Evolutionary conservation across 768 basidiomycete species (phyloP), one percentile per base, ranked within the genome.

Genomic region (Punctularia strigosozonata): DNA sequence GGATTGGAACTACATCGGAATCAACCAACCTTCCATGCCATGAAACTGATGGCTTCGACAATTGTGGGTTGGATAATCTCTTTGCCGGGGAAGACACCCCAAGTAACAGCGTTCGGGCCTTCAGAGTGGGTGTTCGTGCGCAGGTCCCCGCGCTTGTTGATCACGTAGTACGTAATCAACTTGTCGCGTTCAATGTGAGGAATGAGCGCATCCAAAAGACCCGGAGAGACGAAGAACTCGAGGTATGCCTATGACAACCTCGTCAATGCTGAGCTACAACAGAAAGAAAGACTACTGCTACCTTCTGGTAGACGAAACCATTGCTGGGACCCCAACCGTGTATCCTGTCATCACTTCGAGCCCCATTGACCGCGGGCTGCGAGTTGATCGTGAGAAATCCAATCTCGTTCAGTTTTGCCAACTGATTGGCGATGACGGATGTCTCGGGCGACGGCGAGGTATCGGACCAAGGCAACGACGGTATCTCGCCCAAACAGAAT

Each of bases 321-420:
- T 92, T 88, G 30, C 76, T 65, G 7, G 92, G 92, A 14, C 92
- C 92, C 92, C 92, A 97, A 12, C 92, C 92, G 53, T 86, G 82
- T 4, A 76, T 65, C 45, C 78, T 76, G 59, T 97, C 83, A 39
- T 87, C 80, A 51, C 88, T 92, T 44, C 69, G 65, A 6, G 72
- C 84, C 34, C 90, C 91, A 52, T 94, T 87, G 22, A 97, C 91
- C 3, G 90, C 91, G 7, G 92, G 92, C 56, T 97, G 92, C 18
- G 88, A 91, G 60, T 97, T 97, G 65, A 97, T 97, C 1, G 90
- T 97, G 49, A 98, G 60, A 69, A 92, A 99, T 2, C 95, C 95
- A 14, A 87, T 63, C 38, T 78, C 72, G 57, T 98, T 99, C 66
- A 98, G 77, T 55, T 74, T 73, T 25, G 86, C 75, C 4, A 99